Evolutionary conservation across 108 stramenopile genomes (phyloP).

Genomic region (Cyclostephanos tholiformis): DNA sequence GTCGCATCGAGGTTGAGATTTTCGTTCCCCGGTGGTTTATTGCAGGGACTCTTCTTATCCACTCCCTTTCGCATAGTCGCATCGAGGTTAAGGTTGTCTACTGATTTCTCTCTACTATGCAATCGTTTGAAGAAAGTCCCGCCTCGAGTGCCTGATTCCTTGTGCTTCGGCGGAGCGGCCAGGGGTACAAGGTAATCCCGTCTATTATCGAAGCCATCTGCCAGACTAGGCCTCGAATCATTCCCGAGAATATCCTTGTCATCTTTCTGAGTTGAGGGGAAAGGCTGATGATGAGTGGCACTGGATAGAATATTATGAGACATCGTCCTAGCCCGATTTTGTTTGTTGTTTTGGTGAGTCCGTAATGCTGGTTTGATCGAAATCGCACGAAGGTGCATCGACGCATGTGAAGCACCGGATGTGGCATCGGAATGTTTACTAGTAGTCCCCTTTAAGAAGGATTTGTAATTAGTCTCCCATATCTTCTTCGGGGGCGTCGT

Average conservation of each 20-base stretch:
- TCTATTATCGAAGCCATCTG: conserved; percentile 22
- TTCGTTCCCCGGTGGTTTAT: conserved; percentile 29
- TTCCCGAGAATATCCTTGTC: not conserved
- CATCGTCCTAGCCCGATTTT: not conserved
- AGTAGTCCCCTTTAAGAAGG: conserved; percentile 46
- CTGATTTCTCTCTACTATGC: conserved; percentile 33
- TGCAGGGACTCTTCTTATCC: conserved; percentile 39
- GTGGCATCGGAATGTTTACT: not conserved
- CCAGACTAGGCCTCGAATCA: not conserved
- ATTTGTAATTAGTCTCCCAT: conserved; percentile 66
- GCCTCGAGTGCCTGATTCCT: conserved; percentile 19
- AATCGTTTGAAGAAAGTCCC: conserved; percentile 30
- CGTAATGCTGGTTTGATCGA: not conserved
- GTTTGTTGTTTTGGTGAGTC: not conserved
- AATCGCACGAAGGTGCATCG: not conserved
- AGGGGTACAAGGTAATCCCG: conserved; percentile 2
- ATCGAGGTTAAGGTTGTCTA: conserved; percentile 28
- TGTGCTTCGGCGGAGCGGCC: conserved; percentile 14
- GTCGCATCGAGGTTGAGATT: conserved; percentile 31
- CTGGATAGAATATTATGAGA: not conserved
- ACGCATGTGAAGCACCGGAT: not conserved
- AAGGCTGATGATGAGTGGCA: not conserved
- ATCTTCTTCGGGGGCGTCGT: conserved; percentile 60
- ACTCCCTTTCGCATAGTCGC: conserved; percentile 37
- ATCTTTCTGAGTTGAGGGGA: not conserved